Base-by-base conservation (phyloP, 202 grass and related monocot species). In the Eragrostis tef region DNA sequence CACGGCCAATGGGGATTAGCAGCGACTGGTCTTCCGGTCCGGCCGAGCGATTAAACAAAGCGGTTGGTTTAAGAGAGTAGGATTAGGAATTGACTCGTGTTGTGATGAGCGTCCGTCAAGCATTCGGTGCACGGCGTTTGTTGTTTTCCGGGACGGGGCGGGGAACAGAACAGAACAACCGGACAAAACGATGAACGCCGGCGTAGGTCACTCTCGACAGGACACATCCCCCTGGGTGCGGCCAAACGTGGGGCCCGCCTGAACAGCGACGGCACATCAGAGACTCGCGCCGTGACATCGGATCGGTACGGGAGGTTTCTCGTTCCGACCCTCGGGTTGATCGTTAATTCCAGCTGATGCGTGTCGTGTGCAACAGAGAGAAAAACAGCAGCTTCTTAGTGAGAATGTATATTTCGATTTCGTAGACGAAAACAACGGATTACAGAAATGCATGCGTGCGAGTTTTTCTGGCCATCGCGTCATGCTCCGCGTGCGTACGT, bases 241-340 rank as follows among this genome's bases (percentile, higher is more conserved):
- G 81, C 87, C 81, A 75, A 84, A 76, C 64, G 87, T 26, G 61
- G 81, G 75, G 0, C 81, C 62, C 85, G 17, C 54, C 1, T 11
- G 11, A 24, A 39, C 46, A 57, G 65, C 57, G 73, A 88, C 53
- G 62, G 42, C 70, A 31, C 53, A 21, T 17, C 75, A 16, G 19
- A 68, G 4, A 53, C 71, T 48, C 80, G 48, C 58, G 48, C 51
- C 86, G 48, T 73, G 58, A 78, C 79, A 26, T 4, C 6, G 67
- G 75, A 62, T 45, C 54, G 75, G 39, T 65, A 21, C 5, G n/a
- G 6, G 19, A n/a, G 0, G 14, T 44, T 19, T 85, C 45, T 60
- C 70, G 1, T 2, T 64, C 24, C 21, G 19, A n/a, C n/a, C n/a
- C 86, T 62, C 24, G 7, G 0, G 0, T 29, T 12, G 19, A 21